These are phyloP conservation scores for Mantamonas sphyraenae DNA, from an alignment of 78 protist species.

Conservation along the genomic window DNA sequence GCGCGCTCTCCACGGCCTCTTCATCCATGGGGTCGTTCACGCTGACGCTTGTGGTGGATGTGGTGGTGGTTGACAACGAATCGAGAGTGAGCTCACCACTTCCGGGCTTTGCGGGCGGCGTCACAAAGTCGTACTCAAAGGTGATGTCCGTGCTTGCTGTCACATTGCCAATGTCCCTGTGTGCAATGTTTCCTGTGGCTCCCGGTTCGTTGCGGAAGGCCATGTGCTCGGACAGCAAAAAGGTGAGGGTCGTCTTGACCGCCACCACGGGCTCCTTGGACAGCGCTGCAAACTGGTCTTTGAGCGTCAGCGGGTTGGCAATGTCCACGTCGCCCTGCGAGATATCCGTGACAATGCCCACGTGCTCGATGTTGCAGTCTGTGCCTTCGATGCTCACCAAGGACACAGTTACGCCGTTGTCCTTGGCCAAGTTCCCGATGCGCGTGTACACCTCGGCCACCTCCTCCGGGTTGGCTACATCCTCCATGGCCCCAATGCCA, in stretches of 20 bases:
- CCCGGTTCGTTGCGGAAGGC: neutral
- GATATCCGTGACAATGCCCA: constrained; percentile 29
- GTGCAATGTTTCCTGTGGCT: neutral
- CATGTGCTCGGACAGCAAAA: constrained; percentile 16
- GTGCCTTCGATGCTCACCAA: constrained; percentile 18
- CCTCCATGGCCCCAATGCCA: constrained; percentile 52
- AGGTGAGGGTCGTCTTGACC: constrained; percentile 28
- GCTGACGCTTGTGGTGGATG: no score
- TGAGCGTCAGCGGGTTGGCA: constrained; percentile 49
- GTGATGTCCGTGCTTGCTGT: neutral
- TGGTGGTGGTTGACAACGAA: no score
- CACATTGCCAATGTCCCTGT: neutral
- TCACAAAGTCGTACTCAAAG: neutral
- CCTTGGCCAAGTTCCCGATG: constrained; percentile 33
- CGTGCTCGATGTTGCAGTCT: constrained; percentile 1
- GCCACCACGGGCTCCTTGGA: constrained; percentile 40
- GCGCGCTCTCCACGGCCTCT: no score
- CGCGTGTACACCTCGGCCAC: constrained; percentile 23
- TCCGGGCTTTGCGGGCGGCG: no score
- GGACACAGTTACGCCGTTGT: constrained; percentile 35
- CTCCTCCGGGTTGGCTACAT: neutral
- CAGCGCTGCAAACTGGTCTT: constrained; percentile 18
- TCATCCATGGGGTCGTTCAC: no score
- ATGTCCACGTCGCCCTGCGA: constrained; percentile 43
- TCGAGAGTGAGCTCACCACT: no score